These are phyloP conservation scores for Lactarius deliciosus DNA, from an alignment of 768 basidiomycete genomes.

Conservation along the genomic window DNA sequence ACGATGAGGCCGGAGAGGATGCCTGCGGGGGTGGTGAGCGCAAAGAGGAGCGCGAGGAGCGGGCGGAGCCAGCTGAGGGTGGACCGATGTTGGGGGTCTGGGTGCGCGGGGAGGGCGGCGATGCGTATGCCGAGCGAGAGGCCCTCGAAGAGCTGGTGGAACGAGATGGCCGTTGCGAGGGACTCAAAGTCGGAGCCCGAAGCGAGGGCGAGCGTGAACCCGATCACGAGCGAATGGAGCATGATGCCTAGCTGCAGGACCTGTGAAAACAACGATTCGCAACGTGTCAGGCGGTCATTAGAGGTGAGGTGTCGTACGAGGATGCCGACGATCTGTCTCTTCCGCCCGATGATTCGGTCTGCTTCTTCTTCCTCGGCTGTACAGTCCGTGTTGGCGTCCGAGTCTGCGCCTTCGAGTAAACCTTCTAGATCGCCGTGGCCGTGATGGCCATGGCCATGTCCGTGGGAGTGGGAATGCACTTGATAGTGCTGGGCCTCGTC, in stretches of 20 bases:
- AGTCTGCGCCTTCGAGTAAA: conserved; percentile 12
- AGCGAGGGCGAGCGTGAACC: conserved; percentile 71
- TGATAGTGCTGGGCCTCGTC: background rate
- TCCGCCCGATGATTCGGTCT: conserved; percentile 45
- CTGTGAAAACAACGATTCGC: conserved; percentile 38
- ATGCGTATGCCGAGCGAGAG: conserved; percentile 81
- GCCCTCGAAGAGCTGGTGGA: conserved; percentile 85
- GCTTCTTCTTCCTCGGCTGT: conserved; percentile 24
- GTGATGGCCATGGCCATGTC: conserved; percentile 19
- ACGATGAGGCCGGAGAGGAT: conserved; percentile 57
- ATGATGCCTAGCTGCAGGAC: conserved; percentile 82
- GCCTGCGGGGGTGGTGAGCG: conserved; percentile 70
- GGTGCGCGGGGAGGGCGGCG: conserved; percentile 56
- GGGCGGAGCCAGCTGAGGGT: conserved; percentile 44
- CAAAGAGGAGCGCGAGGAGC: conserved; percentile 61
- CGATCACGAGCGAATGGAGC: conserved; percentile 80
- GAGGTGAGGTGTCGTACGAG: conserved; percentile 46
- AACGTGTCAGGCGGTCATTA: background rate
- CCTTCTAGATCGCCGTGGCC: conserved; percentile 25
- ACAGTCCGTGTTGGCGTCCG: conserved; percentile 14
- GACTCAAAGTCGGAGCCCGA: conserved; percentile 69
- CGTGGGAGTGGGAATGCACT: conserved; percentile 1
- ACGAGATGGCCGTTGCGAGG: conserved; percentile 69
- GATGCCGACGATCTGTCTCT: conserved; percentile 71
- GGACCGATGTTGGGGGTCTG: conserved; percentile 15